Conservation (phyloP, 2,329 filamentous ascomycete genomes). For the Colletotrichum sp. region DNA sequence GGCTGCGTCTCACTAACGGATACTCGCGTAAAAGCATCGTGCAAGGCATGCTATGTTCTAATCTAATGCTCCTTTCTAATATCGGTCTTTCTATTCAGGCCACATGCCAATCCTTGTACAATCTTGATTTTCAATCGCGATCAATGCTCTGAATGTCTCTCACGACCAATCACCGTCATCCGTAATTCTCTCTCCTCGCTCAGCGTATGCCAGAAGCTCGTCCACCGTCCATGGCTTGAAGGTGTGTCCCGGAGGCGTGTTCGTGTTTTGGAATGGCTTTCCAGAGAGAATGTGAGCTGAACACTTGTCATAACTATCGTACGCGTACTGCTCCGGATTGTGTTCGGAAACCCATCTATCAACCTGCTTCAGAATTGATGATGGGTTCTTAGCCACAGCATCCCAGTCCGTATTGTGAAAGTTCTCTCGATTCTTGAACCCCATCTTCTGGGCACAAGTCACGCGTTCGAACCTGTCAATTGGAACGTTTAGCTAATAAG, state of each 20-base stretch:
- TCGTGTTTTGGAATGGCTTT: slow-evolving; percentile 32
- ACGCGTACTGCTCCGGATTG: slow-evolving; percentile 34
- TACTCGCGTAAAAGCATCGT: not conserved
- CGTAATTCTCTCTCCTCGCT: not conserved
- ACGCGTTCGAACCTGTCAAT: slow-evolving; percentile 20
- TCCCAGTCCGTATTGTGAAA: slow-evolving; percentile 25
- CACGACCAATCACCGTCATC: not conserved
- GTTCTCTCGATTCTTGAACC: slow-evolving; percentile 24
- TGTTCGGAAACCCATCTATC: slow-evolving; percentile 26
- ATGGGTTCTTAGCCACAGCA: slow-evolving; percentile 6
- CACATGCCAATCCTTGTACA: not conserved
- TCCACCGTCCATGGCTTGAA: slow-evolving; percentile 30
- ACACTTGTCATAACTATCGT: slow-evolving; percentile 30
- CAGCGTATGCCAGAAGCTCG: not conserved
- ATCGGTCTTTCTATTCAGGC: not conserved
- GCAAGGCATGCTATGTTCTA: not conserved
- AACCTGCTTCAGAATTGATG: not conserved
- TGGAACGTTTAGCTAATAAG: not conserved
- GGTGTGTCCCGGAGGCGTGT: slow-evolving; percentile 29
- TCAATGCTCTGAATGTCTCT: not conserved
- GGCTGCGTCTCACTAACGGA: not conserved
- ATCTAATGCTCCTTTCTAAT: not conserved
- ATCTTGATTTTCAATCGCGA: not conserved
- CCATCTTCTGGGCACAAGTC: slow-evolving; percentile 20
- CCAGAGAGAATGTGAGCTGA: slow-evolving; percentile 26